Evolutionary conservation across 164 flowering plant species (phyloP).

Genomic region (Santalum album): DNA sequence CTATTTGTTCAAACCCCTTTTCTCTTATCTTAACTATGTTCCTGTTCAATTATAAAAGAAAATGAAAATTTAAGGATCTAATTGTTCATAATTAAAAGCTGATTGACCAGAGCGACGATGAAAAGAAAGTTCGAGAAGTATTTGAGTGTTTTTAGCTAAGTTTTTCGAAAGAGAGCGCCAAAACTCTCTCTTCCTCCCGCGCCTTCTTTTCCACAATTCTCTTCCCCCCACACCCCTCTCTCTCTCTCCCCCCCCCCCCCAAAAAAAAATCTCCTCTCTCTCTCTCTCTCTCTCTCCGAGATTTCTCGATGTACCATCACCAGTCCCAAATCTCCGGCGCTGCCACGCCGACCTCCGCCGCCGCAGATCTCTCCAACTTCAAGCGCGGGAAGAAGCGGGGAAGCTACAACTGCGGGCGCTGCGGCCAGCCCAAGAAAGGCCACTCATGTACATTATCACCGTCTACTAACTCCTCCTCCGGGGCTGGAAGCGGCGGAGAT

Average conservation of each 20-base stretch:
- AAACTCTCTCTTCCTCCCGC: conserved; percentile 3
- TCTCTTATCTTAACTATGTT: too few relatives aligned
- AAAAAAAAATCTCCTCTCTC: not conserved
- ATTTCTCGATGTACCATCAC: conserved; percentile 17
- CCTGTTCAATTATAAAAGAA: too few relatives aligned
- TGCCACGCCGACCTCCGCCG: conserved; percentile 9
- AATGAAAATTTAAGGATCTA: too few relatives aligned
- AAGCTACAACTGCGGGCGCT: conserved; percentile 79
- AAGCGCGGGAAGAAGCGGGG: conserved; percentile 52
- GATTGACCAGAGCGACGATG: too few relatives aligned
- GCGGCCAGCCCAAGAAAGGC: conserved; percentile 88
- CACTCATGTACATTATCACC: conserved; percentile 38
- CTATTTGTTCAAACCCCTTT: too few relatives aligned
- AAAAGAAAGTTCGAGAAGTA: too few relatives aligned
- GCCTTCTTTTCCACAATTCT: not conserved
- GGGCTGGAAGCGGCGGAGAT: not conserved
- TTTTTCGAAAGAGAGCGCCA: too few relatives aligned
- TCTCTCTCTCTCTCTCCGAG: conserved; percentile 1
- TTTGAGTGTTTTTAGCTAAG: too few relatives aligned
- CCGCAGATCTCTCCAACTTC: conserved; percentile 1
- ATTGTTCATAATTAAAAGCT: too few relatives aligned
- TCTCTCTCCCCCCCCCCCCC: conserved; percentile 1
- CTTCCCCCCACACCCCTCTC: conserved; percentile 6
- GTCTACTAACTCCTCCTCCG: conserved; percentile 6
- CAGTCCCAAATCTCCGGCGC: conserved; percentile 25